Base-by-base conservation (phyloP, 768 basidiomycete genomes). In the Lactifluus rugatus region DNA sequence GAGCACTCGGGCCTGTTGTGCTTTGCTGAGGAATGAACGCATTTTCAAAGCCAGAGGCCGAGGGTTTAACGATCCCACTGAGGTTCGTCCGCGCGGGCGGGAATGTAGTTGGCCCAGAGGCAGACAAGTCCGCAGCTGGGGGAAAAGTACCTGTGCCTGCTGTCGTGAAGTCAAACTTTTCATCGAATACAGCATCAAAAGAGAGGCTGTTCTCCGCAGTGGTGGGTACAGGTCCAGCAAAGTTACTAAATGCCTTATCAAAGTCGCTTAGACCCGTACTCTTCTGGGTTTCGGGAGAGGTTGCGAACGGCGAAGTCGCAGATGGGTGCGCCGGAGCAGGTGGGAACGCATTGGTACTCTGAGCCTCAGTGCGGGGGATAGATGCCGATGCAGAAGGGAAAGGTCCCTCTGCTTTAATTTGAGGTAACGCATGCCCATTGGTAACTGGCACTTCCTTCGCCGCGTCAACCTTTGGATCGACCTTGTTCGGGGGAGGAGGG, bases 231-330 rank as follows among this genome's bases (percentile, higher is more conserved):
- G 70, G 72, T 32, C 68, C 67, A 0, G 81, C 70, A 21, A 81
- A 71, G 60, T 78, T 81, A 17, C 82, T 79, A 66, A 91, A 75
- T 0, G 85, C 83, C 66, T 89, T 87, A 65, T 91, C 88, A 63
- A 90, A 88, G 51, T 81, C 87, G 62, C 75, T 82, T 1, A 84
- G 61, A 19, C 66, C 72, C 1, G 70, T 47, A 2, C 8, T 66
- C 60, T 26, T 66, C 54, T 50, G 60, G 48, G 58, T 47, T 44
- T 47, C 52, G 14, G 54, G 9, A 19, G 42, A 19, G 13, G 31
- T 39, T 23, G 44, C 63, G 21, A 64, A 59, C 10, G 61, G 61
- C 14, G 63, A 45, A n/a, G 57, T 52, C 16, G 62, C 46, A 17
- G 44, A 19, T 32, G 64, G 36, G 57, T 61, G 61, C 8, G 64